phyloP scores from a whole-genome alignment of 495 filamentous ascomycete species.

The Aspergillus steynii region DNA sequence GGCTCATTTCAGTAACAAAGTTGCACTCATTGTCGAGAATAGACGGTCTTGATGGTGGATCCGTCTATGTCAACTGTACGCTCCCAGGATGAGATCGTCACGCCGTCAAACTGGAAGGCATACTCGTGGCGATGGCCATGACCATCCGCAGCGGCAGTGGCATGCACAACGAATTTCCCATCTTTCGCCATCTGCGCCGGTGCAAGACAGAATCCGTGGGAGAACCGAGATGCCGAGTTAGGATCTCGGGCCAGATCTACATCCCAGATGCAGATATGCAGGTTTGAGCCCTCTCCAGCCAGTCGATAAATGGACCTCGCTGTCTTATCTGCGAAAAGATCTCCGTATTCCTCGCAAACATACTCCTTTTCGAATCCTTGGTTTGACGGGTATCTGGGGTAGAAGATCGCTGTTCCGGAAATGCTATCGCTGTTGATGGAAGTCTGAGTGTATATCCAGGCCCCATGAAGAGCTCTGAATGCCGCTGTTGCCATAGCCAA shows the following conservation, averaged over 20 bases:
- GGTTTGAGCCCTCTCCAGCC: slow-evolving; percentile 8
- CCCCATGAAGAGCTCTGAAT: slow-evolving; percentile 72
- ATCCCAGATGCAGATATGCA: slow-evolving; percentile 9
- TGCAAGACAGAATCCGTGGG: slow-evolving; percentile 9
- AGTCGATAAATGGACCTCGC: slow-evolving; percentile 16
- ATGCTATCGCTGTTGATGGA: slow-evolving; percentile 19
- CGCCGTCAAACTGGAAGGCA: slow-evolving; percentile 34
- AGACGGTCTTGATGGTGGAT: not conserved
- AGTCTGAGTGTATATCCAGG: slow-evolving; percentile 60
- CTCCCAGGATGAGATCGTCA: slow-evolving; percentile 34
- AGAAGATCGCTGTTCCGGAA: slow-evolving; percentile 61
- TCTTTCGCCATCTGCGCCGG: not conserved
- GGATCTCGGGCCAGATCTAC: not conserved
- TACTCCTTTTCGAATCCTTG: slow-evolving; percentile 32
- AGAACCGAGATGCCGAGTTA: slow-evolving; percentile 1
- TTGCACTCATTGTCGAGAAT: not conserved
- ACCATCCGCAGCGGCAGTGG: not conserved
- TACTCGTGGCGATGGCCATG: slow-evolving; percentile 17
- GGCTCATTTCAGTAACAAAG: too few species aligned
- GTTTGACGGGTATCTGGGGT: slow-evolving; percentile 48
- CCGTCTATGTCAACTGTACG: slow-evolving; percentile 3
- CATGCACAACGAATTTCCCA: slow-evolving; percentile 10
- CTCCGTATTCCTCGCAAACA: slow-evolving; percentile 25
- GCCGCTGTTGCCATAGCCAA: slow-evolving; percentile 45
- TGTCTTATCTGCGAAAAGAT: not conserved